These are phyloP conservation scores for Telfairia occidentalis DNA, from an alignment of 331 rosid species.

Conservation along the genomic window DNA sequence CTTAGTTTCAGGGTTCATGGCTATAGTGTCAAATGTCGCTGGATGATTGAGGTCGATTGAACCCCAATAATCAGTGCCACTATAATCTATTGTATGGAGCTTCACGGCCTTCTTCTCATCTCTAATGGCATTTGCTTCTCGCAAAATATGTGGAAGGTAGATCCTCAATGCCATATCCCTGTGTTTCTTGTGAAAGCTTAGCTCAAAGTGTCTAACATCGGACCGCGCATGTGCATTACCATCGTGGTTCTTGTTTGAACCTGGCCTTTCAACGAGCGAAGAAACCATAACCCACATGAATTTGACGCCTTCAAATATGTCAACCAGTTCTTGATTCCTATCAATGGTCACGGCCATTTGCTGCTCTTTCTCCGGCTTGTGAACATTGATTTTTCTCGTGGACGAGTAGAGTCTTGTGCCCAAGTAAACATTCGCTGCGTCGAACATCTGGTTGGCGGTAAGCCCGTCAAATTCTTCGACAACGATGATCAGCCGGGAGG, in stretches of 20 bases:
- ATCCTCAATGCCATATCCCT: conserved; percentile 28
- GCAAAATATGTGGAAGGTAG: conserved; percentile 32
- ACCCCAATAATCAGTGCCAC: conserved; percentile 40
- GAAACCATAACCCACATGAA: conserved; percentile 39
- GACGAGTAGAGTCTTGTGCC: conserved; percentile 23
- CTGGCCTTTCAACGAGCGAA: conserved; percentile 11
- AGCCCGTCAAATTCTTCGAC: conserved; percentile 41
- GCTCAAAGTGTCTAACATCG: conserved; percentile 32
- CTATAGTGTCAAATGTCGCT: conserved; percentile 33
- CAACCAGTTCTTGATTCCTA: conserved; percentile 26
- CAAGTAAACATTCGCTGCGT: conserved; percentile 34
- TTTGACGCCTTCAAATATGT: conserved; percentile 27
- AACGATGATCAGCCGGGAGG: conserved; percentile 29
- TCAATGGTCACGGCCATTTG: conserved; percentile 26
- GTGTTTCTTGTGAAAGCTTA: conserved; percentile 34
- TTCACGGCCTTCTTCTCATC: conserved; percentile 33
- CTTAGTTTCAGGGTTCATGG: conserved; percentile 34
- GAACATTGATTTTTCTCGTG: conserved; percentile 22
- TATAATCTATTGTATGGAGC: conserved; percentile 43
- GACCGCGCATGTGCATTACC: neutral
- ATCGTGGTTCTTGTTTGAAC: neutral
- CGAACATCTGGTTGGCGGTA: conserved; percentile 34
- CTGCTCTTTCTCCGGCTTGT: conserved; percentile 29
- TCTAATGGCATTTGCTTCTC: conserved; percentile 18
- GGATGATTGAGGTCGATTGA: conserved; percentile 42